Evolutionary conservation across 345 rosid genomes (phyloP).

Genomic region (Gossypium rotundifolium): DNA sequence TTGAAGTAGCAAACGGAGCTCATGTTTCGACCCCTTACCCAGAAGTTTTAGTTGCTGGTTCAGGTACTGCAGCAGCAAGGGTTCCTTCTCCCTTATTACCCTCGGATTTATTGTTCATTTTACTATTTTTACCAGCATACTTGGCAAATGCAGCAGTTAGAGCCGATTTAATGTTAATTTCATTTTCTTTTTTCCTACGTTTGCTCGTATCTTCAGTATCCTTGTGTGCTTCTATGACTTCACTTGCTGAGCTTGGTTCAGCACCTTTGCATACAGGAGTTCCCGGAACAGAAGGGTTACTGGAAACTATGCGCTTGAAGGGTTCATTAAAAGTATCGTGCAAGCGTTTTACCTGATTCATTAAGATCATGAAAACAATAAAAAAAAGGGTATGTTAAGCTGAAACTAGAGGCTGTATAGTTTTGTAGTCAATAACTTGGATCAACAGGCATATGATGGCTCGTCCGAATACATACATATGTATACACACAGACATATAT

Average conservation of each 20-base stretch:
- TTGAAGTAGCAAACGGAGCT: constrained; percentile 1
- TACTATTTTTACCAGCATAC: constrained; percentile 42
- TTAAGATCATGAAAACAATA: constrained; percentile 1
- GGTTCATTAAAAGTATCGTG: constrained; percentile 93
- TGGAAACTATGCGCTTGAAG: constrained; percentile 62
- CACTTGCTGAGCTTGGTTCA: constrained; percentile 33
- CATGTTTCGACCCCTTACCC: constrained; percentile 15
- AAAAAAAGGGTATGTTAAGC: not conserved
- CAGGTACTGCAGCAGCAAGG: constrained; percentile 15
- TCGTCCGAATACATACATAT: too few relatives aligned
- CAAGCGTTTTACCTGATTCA: constrained; percentile 70
- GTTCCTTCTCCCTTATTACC: constrained; percentile 24
- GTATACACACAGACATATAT: not conserved
- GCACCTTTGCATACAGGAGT: constrained; percentile 27
- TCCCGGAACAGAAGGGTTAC: constrained; percentile 41
- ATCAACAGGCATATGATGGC: not conserved
- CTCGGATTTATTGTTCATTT: constrained; percentile 18
- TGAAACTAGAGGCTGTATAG: not conserved
- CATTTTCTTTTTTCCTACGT: constrained; percentile 53
- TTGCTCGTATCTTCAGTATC: constrained; percentile 41
- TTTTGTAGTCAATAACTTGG: not conserved
- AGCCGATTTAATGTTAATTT: constrained; percentile 59
- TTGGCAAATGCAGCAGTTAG: constrained; percentile 70
- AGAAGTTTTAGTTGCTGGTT: constrained; percentile 8
- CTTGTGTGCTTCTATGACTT: constrained; percentile 31